phyloP scores from a whole-genome alignment of 1,139 yeast species.

The Torulaspora globosa region DNA sequence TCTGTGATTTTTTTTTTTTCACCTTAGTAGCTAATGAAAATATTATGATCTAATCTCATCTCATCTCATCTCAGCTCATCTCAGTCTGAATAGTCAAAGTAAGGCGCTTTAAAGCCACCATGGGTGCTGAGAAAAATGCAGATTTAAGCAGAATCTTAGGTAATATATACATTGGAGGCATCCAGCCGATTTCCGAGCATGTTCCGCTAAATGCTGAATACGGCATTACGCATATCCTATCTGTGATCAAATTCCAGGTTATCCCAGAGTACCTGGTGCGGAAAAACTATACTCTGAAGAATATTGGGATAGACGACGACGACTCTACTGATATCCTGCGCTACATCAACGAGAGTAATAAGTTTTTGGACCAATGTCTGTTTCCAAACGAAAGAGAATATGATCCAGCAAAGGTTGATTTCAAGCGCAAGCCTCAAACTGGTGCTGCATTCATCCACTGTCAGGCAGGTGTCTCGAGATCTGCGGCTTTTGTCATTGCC shows the following conservation, averaged over 20 bases:
- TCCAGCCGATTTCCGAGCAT: constrained; percentile 48
- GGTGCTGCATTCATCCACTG: constrained; percentile 57
- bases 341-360: constrained; percentile 55
- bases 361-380: constrained; percentile 64
- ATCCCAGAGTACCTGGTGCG: constrained; percentile 46
- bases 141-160: constrained; percentile 52
- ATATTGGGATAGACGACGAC: constrained; percentile 66
- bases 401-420: constrained; percentile 33
- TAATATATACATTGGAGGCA: constrained; percentile 58
- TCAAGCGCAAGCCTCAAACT: constrained; percentile 44
- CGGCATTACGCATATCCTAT: constrained; percentile 64
- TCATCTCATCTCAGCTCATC: constrained; percentile 15
- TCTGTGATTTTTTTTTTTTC: constrained; percentile 2
- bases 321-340: constrained; percentile 59
- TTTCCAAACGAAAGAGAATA: constrained; percentile 40
- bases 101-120: not conserved
- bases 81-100: not conserved
- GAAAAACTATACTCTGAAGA: constrained; percentile 51
- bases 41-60: constrained; percentile 17
- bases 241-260: constrained; percentile 62
- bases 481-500: constrained; percentile 68
- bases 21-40: constrained; percentile 3
- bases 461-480: constrained; percentile 85
- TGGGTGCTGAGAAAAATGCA: constrained; percentile 15
- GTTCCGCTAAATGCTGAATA: constrained; percentile 44